A percentile compares a stretch with the other conserved stretches of the same genome.
Conservation (phyloP, 805 yeast species). For the Ogataea naganishii region DNA sequence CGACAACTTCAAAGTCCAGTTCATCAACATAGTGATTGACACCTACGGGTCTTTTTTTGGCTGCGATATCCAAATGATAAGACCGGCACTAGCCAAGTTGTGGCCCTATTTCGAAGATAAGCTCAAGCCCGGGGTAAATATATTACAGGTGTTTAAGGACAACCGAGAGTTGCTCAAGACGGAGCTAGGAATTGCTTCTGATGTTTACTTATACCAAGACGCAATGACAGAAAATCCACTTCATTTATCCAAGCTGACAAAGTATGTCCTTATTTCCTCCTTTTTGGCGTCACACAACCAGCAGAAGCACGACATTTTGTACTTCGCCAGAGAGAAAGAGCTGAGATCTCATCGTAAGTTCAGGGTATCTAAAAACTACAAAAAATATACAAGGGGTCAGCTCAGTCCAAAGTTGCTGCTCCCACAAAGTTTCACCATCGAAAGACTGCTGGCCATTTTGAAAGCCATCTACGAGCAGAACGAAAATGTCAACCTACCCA, state of each 20-base stretch:
- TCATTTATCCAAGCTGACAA: constrained; percentile 53
- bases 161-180: not conserved
- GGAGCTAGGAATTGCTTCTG: not conserved
- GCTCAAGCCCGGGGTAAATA: not conserved
- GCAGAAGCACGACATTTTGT: constrained; percentile 56
- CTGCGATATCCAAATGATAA: constrained; percentile 28
- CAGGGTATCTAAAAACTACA: constrained; percentile 14
- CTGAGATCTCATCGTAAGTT: constrained; percentile 31
- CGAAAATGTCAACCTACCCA: constrained; percentile 19
- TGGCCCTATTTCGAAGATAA: constrained; percentile 14
- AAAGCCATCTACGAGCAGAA: constrained; percentile 50
- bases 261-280: constrained; percentile 71
- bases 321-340: constrained; percentile 57
- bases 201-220: constrained; percentile 5
- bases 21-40: constrained; percentile 35
- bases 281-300: constrained; percentile 76
- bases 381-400: constrained; percentile 27
- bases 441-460: constrained; percentile 71
- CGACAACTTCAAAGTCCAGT: constrained; percentile 34
- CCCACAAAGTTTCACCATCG: constrained; percentile 71
- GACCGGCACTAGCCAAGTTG: constrained; percentile 16
- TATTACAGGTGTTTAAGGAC: not conserved
- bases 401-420: constrained; percentile 55
- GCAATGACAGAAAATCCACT: no score
- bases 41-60: constrained; percentile 38